Evolutionary conservation across 106 monocot genomes (phyloP).

Genomic region (Dendrobium huoshanense): DNA sequence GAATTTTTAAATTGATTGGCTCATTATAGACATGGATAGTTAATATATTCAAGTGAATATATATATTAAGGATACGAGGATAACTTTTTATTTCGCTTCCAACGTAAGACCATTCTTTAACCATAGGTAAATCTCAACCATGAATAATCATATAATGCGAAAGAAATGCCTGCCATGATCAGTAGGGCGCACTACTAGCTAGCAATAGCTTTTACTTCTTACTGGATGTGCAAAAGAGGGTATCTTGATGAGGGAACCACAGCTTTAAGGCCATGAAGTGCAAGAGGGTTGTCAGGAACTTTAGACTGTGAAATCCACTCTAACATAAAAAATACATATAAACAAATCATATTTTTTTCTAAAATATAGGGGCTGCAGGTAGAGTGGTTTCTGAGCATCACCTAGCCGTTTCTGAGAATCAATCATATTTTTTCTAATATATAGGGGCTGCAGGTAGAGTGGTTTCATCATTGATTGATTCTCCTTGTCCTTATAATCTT

Average conservation of each 20-base stretch:
- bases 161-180: neutral
- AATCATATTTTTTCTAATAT: no score
- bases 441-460: no score
- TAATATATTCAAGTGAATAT: no score
- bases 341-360: neutral
- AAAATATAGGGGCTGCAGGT: neutral
- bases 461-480: no score
- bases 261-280: neutral
- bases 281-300: neutral
- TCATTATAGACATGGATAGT: no score
- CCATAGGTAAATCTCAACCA: neutral
- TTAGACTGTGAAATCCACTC: neutral
- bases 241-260: neutral
- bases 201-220: neutral
- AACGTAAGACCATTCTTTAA: neutral
- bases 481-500: no score
- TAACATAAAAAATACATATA: neutral
- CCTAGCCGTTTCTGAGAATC: no score
- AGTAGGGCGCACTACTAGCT: neutral
- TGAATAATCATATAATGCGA: neutral
- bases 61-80: no score
- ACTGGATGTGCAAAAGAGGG: constrained; percentile 1
- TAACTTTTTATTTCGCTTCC: no score
- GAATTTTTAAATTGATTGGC: no score
- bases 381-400: neutral